These are phyloP conservation scores for Austroboletus novae-zelandiae DNA, from an alignment of 1,284 basidiomycete species.

Conservation along the genomic window DNA sequence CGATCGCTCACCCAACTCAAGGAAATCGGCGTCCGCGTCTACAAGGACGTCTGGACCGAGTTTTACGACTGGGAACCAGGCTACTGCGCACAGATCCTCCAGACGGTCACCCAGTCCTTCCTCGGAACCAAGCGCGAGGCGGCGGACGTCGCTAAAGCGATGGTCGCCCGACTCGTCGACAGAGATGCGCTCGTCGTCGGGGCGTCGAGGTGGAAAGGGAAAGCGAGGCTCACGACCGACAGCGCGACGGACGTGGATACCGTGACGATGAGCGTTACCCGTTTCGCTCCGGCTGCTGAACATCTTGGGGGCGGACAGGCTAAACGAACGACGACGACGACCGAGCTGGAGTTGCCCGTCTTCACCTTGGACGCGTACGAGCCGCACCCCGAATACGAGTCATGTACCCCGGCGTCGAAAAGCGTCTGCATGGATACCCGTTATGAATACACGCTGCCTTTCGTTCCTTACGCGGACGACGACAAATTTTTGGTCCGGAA, in stretches of 20 bases:
- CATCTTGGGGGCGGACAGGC: too few species aligned
- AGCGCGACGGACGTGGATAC: background rate
- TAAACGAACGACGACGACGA: background rate
- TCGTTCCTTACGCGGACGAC: conserved; percentile 57
- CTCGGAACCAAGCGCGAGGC: conserved; percentile 7
- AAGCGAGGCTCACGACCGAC: background rate
- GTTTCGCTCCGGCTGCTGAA: background rate
- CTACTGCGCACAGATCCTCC: conserved; percentile 17
- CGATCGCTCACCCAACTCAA: conserved; percentile 10
- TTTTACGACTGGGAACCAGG: conserved; percentile 38
- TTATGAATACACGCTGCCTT: conserved; percentile 43
- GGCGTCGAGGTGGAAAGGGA: too few species aligned
- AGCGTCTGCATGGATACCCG: conserved; percentile 41
- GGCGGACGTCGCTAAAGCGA: conserved; percentile 12
- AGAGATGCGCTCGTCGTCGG: too few species aligned
- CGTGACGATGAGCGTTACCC: conserved; percentile 9
- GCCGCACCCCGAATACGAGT: conserved; percentile 46
- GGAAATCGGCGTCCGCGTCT: conserved; percentile 17
- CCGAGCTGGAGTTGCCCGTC: conserved; percentile 11
- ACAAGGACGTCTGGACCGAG: conserved; percentile 33
- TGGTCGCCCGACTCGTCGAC: background rate
- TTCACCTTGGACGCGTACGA: conserved; percentile 16
- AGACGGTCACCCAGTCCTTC: conserved; percentile 1
- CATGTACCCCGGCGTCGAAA: conserved; percentile 44
- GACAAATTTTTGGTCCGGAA: conserved; percentile 37